Conservation (phyloP, 1,139 yeast species). For the Blastobotrys indianensis region DNA sequence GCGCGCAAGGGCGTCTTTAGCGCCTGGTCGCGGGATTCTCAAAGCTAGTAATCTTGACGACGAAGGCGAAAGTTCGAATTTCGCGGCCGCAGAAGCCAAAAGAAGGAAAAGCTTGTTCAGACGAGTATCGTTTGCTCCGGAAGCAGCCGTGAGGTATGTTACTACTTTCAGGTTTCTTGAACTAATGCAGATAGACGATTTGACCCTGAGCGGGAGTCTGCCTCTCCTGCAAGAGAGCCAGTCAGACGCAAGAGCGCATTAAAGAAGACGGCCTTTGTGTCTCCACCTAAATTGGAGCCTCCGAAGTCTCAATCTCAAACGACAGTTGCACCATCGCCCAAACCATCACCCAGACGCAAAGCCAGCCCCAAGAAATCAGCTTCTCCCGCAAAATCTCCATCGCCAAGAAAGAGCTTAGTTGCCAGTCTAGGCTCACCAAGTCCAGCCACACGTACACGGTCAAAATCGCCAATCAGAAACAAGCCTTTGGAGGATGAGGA, state of each 20-base stretch:
- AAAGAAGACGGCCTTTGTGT: conserved; percentile 6
- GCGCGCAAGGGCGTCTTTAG: conserved; percentile 12
- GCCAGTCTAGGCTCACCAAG: conserved; percentile 8
- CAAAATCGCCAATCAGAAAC: conserved; percentile 3
- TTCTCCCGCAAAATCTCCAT: neutral
- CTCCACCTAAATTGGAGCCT: conserved; percentile 4
- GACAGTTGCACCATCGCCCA: neutral
- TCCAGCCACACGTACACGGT: conserved; percentile 9
- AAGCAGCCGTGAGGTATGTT: conserved; percentile 13
- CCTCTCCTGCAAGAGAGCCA: conserved; percentile 9
- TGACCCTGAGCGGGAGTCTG: conserved; percentile 8
- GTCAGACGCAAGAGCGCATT: conserved; percentile 6
- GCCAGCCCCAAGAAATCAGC: neutral
- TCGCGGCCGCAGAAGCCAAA: conserved; percentile 2
- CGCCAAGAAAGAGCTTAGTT: neutral
- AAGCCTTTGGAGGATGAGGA: neutral
- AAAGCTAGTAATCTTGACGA: conserved; percentile 15
- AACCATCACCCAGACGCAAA: neutral
- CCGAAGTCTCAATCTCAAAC: conserved; percentile 1
- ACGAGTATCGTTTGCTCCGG: conserved; percentile 15
- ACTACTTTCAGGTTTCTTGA: neutral
- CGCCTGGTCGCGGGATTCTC: conserved; percentile 16
- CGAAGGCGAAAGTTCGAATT: conserved; percentile 15
- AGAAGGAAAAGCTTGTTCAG: conserved; percentile 10
- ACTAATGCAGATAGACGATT: conserved; percentile 2